Percentiles rank a stretch among this genome's conserved stretches.
Evolutionary conservation across 345 rosid genomes (phyloP).

Genomic region (Stellera chamaejasme): DNA sequence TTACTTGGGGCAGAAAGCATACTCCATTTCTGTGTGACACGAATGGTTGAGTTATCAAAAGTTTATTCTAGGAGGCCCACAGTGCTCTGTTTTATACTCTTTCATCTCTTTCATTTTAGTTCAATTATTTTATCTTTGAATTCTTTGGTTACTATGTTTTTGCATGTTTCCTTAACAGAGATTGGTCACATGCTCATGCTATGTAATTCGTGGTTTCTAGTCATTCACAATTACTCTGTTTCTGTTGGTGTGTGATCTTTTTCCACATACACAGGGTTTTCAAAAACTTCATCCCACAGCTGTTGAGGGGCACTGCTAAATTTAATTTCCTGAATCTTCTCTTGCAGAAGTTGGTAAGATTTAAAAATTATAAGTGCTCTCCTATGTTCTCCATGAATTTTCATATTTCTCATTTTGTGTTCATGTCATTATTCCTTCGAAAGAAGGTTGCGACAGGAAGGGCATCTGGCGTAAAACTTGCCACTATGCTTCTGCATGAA

Average conservation of each 20-base stretch:
- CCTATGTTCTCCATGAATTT: no score
- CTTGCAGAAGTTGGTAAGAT: constrained; percentile 59
- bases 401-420: no score
- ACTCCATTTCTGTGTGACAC: no score
- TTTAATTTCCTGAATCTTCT: constrained; percentile 38
- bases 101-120: no score
- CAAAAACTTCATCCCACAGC: constrained; percentile 55
- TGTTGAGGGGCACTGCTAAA: constrained; percentile 43
- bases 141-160: neutral
- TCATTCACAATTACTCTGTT: neutral
- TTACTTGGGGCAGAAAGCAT: no score
- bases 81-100: no score
- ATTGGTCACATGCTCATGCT: neutral
- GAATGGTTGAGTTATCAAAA: no score
- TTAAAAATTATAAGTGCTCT: neutral
- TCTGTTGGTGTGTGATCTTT: neutral
- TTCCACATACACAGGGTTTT: constrained; percentile 52
- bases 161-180: constrained; percentile 3
- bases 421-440: no score
- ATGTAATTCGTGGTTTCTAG: constrained; percentile 5
- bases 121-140: neutral
- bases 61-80: no score
- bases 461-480: no score
- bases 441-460: no score
- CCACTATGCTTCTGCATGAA: no score